Base-by-base conservation (phyloP, 352 stramenopile species). In the Phytophthora pini region DNA sequence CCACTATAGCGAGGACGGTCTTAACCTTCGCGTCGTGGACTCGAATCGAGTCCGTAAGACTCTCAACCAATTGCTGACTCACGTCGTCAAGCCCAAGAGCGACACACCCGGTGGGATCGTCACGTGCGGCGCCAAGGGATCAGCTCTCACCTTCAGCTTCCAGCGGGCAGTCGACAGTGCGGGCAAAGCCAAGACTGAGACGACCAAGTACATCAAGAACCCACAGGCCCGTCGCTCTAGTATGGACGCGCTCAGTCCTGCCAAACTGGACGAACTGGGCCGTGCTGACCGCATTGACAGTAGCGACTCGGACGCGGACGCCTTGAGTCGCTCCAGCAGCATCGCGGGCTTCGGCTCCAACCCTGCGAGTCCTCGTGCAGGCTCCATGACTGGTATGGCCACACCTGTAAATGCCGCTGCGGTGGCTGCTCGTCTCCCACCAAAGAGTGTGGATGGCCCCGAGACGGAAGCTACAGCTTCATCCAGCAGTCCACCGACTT, bases 1-100 rank as follows among this genome's bases (percentile, higher is more conserved):
- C 8, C 68, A 81, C 55, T 73, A 87, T 29, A 56, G 65, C 2
- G 80, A 89, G 32, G 52, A 65, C 4, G 61, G 65, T 27, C 46
- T 93, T 9, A 68, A 61, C 39, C 44, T 93, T 36, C 67, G 61
- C 15, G 79, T 93, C 34, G 79, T 90, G 24, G 82, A 94, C 70
- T 89, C 82, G 56, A 90, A 93, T 53, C 86, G 84, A 45, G 82
- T 90, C 29, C 76, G 84, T 56, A 90, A 87, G 65, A 82, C 69
- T 24, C 85, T 80, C 62, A 90, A 94, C 67, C 80, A 89, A 27
- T 54, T 78, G 24, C 56, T 91, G 5, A 79, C 69, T 7, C 70
- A 82, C 50, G 62, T 80, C 24, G 36, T 45, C 31, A 89, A 88
- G 57, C 62, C 71, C 47, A 90, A 90, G 68, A 74, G 70, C 41